Evolutionary conservation across 2,329 filamentous ascomycete genomes (phyloP), one percentile per base, ranked within the genome.

Genomic region (Alternaria postmessia): DNA sequence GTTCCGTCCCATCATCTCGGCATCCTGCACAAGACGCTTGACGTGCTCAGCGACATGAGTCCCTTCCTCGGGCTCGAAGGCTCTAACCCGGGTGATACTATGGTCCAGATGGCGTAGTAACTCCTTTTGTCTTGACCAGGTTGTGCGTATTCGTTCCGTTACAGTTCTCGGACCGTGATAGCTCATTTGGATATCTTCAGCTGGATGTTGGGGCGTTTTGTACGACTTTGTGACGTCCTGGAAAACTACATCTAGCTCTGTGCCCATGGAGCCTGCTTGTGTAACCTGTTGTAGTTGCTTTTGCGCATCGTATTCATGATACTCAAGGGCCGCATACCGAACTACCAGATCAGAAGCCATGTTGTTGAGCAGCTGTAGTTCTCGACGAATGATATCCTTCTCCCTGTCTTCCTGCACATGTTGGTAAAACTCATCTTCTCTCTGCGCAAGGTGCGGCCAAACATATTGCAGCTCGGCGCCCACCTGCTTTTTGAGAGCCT

Each of bases 291-390:
- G n/a, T 2, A 71, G 51, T 36, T 60, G 67, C 48, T 69, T 71
- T 7, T 52, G 54, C 7, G 59, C 52, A 34, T 71, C 67, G 16
- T 61, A 54, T 48, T 66, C 58, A 38, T 64, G 61, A 36, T 62
- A 68, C n/a, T 26, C 52, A 16, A 68, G 46, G 1, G 70, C 53
- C 6, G 67, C 59, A 42, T 61, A 54, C 14, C 67, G 56, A 1
- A 32, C 36, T 1, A 54, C 44, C 22, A 62, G 42, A 11, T 64
- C 49, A 1, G 38, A 51, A 1, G 54, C 55, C 20, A 69, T 51
- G 22, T 55, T 64, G 51, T 68, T 66, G 7, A 70, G 66, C 4
- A 70, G 18, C 28, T 69, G 66, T 7, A 70, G 47, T 30, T 67
- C 64, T 7, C 63, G 58, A 14, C 63, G 61, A 14, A 61, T 22